Percentiles rank a stretch among this genome's conserved stretches.
Evolutionary conservation across 129 eudicot genomes (phyloP).

Genomic region (Logfia minima): DNA sequence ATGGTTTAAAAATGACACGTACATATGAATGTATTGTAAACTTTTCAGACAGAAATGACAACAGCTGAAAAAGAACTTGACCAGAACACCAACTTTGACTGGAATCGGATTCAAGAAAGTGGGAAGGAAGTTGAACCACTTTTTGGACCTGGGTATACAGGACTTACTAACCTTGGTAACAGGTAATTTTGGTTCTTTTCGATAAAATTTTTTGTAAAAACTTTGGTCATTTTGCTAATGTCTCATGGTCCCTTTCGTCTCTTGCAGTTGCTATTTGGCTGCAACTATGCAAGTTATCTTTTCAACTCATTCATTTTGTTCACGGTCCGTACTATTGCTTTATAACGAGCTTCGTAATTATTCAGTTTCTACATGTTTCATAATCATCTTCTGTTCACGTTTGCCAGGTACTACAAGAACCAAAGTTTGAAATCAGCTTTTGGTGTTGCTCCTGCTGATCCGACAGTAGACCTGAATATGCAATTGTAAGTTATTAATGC

Average conservation of each 20-base stretch:
- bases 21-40: constrained; percentile 17
- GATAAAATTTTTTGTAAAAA: not conserved
- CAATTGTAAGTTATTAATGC: constrained; percentile 64
- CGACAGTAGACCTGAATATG: constrained; percentile 89
- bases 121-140: constrained; percentile 78
- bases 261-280: constrained; percentile 90
- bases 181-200: constrained; percentile 47
- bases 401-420: constrained; percentile 57
- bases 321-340: constrained; percentile 52
- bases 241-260: constrained; percentile 13
- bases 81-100: constrained; percentile 87
- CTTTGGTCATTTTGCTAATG: constrained; percentile 4
- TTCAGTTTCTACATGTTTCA: not conserved
- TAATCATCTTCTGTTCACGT: constrained; percentile 12
- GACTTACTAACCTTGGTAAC: constrained; percentile 93
- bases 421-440: constrained; percentile 73
- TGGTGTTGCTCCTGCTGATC: constrained; percentile 86
- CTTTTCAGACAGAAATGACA: constrained; percentile 88
- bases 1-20: not conserved
- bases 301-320: constrained; percentile 69
- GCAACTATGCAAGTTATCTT: constrained; percentile 92
- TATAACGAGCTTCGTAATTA: not conserved
- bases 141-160: constrained; percentile 94
- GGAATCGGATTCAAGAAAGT: constrained; percentile 99
- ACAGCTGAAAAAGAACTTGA: constrained; percentile 99